Evolutionary conservation across 1,284 basidiomycete species (phyloP).

Genomic region (Sporisorium exsertum): DNA sequence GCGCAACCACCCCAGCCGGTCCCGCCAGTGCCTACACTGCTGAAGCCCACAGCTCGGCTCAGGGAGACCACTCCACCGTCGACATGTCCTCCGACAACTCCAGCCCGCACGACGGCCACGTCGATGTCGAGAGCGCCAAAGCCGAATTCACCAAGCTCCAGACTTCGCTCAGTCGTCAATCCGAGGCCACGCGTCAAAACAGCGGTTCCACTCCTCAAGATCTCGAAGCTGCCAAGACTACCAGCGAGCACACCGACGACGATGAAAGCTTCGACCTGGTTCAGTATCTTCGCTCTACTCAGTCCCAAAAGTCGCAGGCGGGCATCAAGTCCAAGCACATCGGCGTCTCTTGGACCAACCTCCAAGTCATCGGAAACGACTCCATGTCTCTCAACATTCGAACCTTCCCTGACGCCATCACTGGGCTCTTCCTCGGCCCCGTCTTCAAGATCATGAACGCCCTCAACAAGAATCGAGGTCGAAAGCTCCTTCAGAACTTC

Average conservation of each 20-base stretch:
- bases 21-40: not conserved
- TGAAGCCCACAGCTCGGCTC: not conserved
- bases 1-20: slow-evolving; percentile 23
- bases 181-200: slow-evolving; percentile 16
- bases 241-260: slow-evolving; percentile 11
- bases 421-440: slow-evolving; percentile 61
- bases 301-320: slow-evolving; percentile 74
- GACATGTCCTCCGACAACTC: slow-evolving; percentile 13
- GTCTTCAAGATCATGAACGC: slow-evolving; percentile 64
- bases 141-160: slow-evolving; percentile 31
- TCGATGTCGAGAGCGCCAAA: slow-evolving; percentile 33
- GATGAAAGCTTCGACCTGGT: slow-evolving; percentile 77
- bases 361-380: slow-evolving; percentile 50
- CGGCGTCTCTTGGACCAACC: slow-evolving; percentile 56
- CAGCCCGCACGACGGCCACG: not conserved
- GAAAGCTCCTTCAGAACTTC: slow-evolving; percentile 49
- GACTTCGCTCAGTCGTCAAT: slow-evolving; percentile 35
- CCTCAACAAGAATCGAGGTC: slow-evolving; percentile 15
- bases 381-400: slow-evolving; percentile 55
- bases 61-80: slow-evolving; percentile 13
- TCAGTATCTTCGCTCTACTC: slow-evolving; percentile 77
- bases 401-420: slow-evolving; percentile 69
- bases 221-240: slow-evolving; percentile 19
- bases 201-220: slow-evolving; percentile 14
- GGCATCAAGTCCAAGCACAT: slow-evolving; percentile 55